Base-by-base conservation (phyloP, 306 rosid species). In the Alnus glutinosa region DNA sequence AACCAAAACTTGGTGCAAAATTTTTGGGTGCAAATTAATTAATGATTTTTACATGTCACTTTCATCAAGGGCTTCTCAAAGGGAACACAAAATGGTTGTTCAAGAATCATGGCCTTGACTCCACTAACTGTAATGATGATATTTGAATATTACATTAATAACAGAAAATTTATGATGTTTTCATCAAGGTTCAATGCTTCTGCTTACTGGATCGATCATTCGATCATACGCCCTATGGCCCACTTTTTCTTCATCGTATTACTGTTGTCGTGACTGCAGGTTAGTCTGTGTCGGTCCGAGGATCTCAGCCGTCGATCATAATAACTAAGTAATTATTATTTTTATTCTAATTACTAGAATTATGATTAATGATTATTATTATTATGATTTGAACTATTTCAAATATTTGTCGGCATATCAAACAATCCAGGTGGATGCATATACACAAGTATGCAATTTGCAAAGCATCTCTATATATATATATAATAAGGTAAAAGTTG, bases 171-270 rank as follows among this genome's bases (percentile, higher is more conserved):
- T 37, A 8, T 13, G 63, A 77, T 80, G 49, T 39, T 37, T 18
- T 62, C 19, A 73, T 71, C 83, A 75, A 85, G 83, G 79, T 81
- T 85, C 83, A 85, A 63, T 85, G 88, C 71, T 78, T 81, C 67
- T 76, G 74, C 36, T 54, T 46, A 37, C 8, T 61, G 4, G 57
- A 42, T 23, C 28, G 28, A 23, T 23, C 28, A 37, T 37, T 23
- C 28, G 28, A 23, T 23, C 28, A 37, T 37, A 37, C 9, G 42
- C 34, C 61, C 58, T 3, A 0, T 13, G 55, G 47, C 80, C 83
- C 73, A 75, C 78, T 61, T 71, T 18, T 55, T 4, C 61, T 55
- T 46, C 44, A 32, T 78, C n/a, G 37, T 23, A 9, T 39, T 39
- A 15, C 51, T 62, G 68, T 32, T 50, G 14, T 36, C 4, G 55